Evolutionary conservation across 495 filamentous ascomycete genomes (phyloP), one percentile per base, ranked within the genome.

Genomic region (Tuber borchii): DNA sequence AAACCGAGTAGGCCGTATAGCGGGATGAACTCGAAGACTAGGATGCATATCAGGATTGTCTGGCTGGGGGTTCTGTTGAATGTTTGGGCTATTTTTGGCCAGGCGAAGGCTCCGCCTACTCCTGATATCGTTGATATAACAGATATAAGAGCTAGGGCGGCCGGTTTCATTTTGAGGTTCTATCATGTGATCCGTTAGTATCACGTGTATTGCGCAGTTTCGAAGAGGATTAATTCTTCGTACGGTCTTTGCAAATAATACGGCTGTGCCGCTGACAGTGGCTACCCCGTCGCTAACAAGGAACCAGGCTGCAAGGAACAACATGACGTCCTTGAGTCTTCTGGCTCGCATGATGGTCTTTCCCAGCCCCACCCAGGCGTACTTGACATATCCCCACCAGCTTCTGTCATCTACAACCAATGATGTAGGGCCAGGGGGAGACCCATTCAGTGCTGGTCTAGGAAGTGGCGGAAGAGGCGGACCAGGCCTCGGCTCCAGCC

Each of bases 221-320:
- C 72, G 48, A 71, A 17, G 44, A 73, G 69, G 69, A 61, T 70
- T 71, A 73, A 75, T 71, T 61, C 72, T 46, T 71, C 80, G 78
- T 80, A 81, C 89, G 0, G 95, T 99, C 85, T 99, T 99, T 5
- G 93, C 95, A 83, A 97, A 99, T 17, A 99, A 87, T 34, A 99
- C 92, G 14, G 95, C 95, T 12, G 95, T 97, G 14, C 95, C 96
- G 72, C 93, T 95, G 20, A 96, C 93, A 0, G 95, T 99, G 16
- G 95, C 95, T 78, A 99, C 95, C 44, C 91, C 93, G 75, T 99
- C 95, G 70, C 91, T 94, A 2, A 99, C 88, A 20, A 99, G 87
- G 83, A 99, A 97, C 95, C 95, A 99, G 26, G 93, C 93, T 8
- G 87, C 88, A 34, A 98, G 88, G 81, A 99, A 99, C 51, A 98